Base-by-base conservation (phyloP, 2,329 filamentous ascomycete species). In the Hymenoscyphus fraxineus region DNA sequence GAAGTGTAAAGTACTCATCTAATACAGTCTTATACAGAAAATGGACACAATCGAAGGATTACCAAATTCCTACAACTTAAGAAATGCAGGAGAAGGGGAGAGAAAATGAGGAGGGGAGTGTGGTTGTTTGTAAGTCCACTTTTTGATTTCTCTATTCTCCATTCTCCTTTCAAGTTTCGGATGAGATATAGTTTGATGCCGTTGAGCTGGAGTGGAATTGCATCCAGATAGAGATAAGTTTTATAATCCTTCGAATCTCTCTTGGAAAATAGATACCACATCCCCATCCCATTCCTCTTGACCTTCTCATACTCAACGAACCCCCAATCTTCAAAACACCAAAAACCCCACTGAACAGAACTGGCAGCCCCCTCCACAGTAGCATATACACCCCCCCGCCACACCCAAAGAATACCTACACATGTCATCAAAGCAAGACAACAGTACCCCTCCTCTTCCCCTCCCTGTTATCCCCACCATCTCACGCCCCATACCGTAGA, bases 21-120 rank as follows among this genome's bases (percentile, higher is more conserved):
- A 27, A 27, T 27, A 27, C 22, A 3, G 22, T 1, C 3, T 3
- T 27, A 27, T 27, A 27, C 15, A 3, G 44, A 7, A 16, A 40
- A n/a, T 59, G 32, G 19, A 32, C 19, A 19, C 38, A 10, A 35
- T 40, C 19, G 15, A 12, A 39, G 13, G 56, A 39, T 1, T 40
- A 57, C n/a, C 2, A 10, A 44, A 40, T 22, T 10, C 15, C 44
- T 40, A 47, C 40, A 2, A 71, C 71, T 40, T 40, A 56, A 35
- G 67, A 71, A 19, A 73, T 71, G 69, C 69, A 71, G 62, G 66
- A 55, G 62, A 67, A 58, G 60, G 69, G 68, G 7, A 66, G 71
- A 57, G 66, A 65, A 35, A 67, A 68, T 40, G 64, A 58, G 19
- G 69, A 73, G 67, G 69, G 71, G 61, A 71, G 67, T 6, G 65